Evolutionary conservation across 108 stramenopile genomes (phyloP).

Genomic region (Nitzschia sp.): DNA sequence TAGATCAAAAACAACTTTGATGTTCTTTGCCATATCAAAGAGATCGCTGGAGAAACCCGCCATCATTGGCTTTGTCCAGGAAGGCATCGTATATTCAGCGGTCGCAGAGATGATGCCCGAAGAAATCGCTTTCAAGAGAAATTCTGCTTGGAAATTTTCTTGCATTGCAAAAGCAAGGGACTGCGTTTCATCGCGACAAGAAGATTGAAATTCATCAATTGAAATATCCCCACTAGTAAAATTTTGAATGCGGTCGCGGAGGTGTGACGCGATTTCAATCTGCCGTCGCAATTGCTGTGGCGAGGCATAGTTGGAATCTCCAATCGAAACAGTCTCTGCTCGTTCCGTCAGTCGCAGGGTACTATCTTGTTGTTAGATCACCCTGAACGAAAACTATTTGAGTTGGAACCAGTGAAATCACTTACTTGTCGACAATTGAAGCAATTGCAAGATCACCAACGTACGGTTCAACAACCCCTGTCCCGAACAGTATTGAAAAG

Average conservation of each 20-base stretch:
- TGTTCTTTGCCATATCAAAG: not conserved
- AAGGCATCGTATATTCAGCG: conserved; percentile 7
- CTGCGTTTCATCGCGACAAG: conserved; percentile 17
- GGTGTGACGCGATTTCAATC: conserved; percentile 44
- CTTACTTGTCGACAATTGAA: conserved; percentile 37
- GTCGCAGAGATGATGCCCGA: conserved; percentile 16
- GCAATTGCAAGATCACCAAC: conserved; percentile 46
- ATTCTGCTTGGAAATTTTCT: not conserved
- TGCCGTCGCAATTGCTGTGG: conserved; percentile 37
- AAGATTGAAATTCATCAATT: conserved; percentile 12
- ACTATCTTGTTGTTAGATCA: too few relatives aligned
- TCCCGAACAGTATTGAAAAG: conserved; percentile 47
- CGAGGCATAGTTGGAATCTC: conserved; percentile 19
- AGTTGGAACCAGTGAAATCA: too few relatives aligned
- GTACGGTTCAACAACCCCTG: conserved; percentile 31
- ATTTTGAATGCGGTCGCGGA: conserved; percentile 29
- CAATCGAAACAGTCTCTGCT: conserved; percentile 11
- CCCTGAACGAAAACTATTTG: too few relatives aligned
- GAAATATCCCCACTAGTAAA: conserved; percentile 13
- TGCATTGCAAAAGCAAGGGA: conserved; percentile 4
- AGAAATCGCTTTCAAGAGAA: conserved; percentile 8
- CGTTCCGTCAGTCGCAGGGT: conserved; percentile 25
- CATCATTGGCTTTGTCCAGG: conserved; percentile 7
- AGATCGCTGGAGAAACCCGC: not conserved
- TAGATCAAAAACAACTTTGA: not conserved